Base-by-base conservation (phyloP, 495 filamentous ascomycete species). In the Neurospora sp. region DNA sequence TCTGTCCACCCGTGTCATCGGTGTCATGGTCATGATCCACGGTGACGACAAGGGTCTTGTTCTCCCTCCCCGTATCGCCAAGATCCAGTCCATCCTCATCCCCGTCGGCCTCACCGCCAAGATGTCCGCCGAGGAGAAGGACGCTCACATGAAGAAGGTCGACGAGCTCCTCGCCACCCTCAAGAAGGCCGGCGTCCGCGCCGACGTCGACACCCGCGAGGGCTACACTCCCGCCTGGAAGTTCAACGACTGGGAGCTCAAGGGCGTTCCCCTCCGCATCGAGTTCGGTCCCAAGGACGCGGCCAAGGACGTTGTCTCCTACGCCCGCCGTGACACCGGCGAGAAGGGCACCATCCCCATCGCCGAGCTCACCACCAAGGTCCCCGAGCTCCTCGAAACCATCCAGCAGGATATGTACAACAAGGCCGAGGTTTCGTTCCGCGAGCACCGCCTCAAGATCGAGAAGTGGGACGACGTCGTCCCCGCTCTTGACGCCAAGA, bases 21-120 rank as follows among this genome's bases (percentile, higher is more conserved):
- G 95, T 82, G 93, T 98, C 79, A 98, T 98, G 94, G 92, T 97
- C 76, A 96, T 99, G 90, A 92, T 94, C 72, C 96, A 99, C 85
- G 89, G 93, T 79, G 96, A 98, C 81, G 90, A 99, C 85, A 93
- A 92, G 80, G 96, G 96, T 70, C 88, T 98, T 9, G 93, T 99
- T 73, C 90, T 97, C 66, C 95, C 95, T 78, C 95, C 95, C 23
- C 86, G 92, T 35, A 92, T 96, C 20, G 92, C 92, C n/a, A 91
- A 93, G 80, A 87, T 87, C 73, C 95, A 99, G 83, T 88, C 90
- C 44, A 86, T 97, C 77, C 87, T 98, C 73, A 90, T 99, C 72
- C 96, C 96, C n/a, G 96, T 97, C 40, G 96, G 96, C 54, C 89
- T 98, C 75, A 97, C 91, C 39, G 92, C 91, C 75, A 97, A 92